Conservation (phyloP, 2,329 filamentous ascomycete genomes). For the Fusarium ambrosium region DNA sequence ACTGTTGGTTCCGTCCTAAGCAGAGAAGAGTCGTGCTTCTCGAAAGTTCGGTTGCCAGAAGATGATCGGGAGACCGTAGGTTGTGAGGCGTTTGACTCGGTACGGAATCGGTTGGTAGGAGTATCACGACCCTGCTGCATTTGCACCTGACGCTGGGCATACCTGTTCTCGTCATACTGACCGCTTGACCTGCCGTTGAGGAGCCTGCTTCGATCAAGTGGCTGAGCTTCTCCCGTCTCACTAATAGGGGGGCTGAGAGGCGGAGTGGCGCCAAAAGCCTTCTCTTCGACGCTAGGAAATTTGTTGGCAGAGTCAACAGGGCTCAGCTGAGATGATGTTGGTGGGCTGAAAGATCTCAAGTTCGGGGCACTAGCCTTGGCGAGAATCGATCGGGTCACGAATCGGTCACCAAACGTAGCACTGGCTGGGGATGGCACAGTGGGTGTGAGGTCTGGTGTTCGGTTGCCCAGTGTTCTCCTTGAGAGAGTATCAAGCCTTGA, state of each 20-base stretch:
- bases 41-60: constrained; percentile 56
- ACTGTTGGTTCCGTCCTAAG: constrained; percentile 48
- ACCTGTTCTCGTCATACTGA: constrained; percentile 87
- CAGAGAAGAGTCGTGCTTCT: constrained; percentile 49
- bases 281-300: constrained; percentile 53
- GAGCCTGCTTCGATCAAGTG: constrained; percentile 84
- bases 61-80: constrained; percentile 62
- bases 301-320: constrained; percentile 55
- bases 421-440: constrained; percentile 62
- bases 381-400: constrained; percentile 60
- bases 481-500: constrained; percentile 85
- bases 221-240: constrained; percentile 76
- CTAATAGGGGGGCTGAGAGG: constrained; percentile 71
- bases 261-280: constrained; percentile 52
- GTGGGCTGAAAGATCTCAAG: constrained; percentile 70
- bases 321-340: constrained; percentile 57
- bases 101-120: constrained; percentile 61
- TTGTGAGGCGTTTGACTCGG: constrained; percentile 61
- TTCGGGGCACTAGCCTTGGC: constrained; percentile 77
- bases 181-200: constrained; percentile 74
- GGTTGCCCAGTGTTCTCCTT: constrained; percentile 65
- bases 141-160: constrained; percentile 83
- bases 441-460: constrained; percentile 64
- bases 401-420: constrained; percentile 61
- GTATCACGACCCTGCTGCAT: constrained; percentile 82